Evolutionary conservation across 371 early-diverging fungal species (phyloP).

Genomic region (Apophysomyces ossiformis): DNA sequence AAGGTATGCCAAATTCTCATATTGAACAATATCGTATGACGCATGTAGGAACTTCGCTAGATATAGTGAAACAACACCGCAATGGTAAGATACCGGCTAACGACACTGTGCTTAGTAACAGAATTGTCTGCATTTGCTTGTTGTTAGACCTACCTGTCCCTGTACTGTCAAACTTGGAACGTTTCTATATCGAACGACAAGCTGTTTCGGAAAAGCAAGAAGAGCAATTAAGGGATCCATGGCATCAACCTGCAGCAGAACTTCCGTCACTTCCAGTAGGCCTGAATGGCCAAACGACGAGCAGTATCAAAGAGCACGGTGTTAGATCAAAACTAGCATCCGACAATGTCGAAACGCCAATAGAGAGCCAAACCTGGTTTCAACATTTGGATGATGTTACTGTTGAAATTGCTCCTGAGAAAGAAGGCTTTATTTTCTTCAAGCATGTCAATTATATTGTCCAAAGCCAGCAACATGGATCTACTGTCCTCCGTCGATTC

Average conservation of each 20-base stretch:
- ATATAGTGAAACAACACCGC: conserved; percentile 38
- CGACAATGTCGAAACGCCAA: neutral
- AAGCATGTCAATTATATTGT: conserved; percentile 86
- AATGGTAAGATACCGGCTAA: conserved; percentile 26
- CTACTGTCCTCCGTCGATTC: conserved; percentile 77
- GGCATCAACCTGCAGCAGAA: conserved; percentile 3
- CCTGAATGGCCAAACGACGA: conserved; percentile 1
- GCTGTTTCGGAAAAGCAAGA: conserved; percentile 2
- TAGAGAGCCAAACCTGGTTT: conserved; percentile 38
- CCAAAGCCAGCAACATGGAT: conserved; percentile 63
- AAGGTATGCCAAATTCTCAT: neutral
- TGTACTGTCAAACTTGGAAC: conserved; percentile 26
- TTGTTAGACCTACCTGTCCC: conserved; percentile 42
- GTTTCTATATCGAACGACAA: conserved; percentile 20
- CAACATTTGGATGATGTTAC: conserved; percentile 51
- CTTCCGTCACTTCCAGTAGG: conserved; percentile 4
- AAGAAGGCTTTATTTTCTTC: conserved; percentile 75
- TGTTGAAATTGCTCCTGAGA: conserved; percentile 64
- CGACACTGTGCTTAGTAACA: neutral
- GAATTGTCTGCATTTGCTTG: neutral
- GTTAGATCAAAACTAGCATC: neutral
- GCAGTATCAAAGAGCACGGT: neutral
- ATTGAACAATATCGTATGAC: neutral
- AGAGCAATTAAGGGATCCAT: neutral
- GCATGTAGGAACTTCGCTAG: conserved; percentile 35